Evolutionary conservation across 2,329 filamentous ascomycete species (phyloP), one percentile per base, ranked within the genome.

Genomic region (Fusarium euwallaceae): DNA sequence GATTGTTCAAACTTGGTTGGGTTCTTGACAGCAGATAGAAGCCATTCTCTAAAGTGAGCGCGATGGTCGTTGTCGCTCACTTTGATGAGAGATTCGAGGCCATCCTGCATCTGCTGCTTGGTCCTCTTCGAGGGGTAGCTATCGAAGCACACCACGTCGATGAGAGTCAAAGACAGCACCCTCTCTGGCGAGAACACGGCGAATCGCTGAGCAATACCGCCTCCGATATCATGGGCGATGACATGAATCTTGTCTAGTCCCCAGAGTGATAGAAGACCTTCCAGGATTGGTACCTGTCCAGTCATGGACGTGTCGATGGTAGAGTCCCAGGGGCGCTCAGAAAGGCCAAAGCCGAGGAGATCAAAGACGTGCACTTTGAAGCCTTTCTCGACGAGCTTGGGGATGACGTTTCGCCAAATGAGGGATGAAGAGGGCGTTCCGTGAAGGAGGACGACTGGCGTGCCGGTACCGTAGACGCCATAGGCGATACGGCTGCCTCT

Each of bases 341-440:
- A 82, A 5, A 81, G 68, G 4, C 81, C 81, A 17, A 76, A 82
- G 16, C 81, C 81, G 3, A 82, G 78, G 4, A 81, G 77, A 20
- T 82, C 81, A 55, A 78, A 82, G 22, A 81, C 39, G 10, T 81
- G 74, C 2, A 77, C 77, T 53, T 78, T 78, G 39, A 72, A 81
- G 11, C 75, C 79, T 1, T 70, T 45, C 4, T 62, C n/a, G 0
- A 74, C 67, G 2, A 82, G 73, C 1, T 61, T 59, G 0, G 80
- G 80, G 12, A 78, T 24, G 4, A 82, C 61, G n/a, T 78, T 77
- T n/a, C 79, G 76, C 80, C 79, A 82, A 5, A 82, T 82, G 2
- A 82, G 77, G 3, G 81, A 82, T 2, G 81, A 81, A 2, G 81
- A 82, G 0, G 81, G 81, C 0, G 81, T 82, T 53, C 81, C 81